Evolutionary conservation across 352 stramenopile species (phyloP), one percentile per base, ranked within the genome.

Genomic region (Phytophthora pinifolia): DNA sequence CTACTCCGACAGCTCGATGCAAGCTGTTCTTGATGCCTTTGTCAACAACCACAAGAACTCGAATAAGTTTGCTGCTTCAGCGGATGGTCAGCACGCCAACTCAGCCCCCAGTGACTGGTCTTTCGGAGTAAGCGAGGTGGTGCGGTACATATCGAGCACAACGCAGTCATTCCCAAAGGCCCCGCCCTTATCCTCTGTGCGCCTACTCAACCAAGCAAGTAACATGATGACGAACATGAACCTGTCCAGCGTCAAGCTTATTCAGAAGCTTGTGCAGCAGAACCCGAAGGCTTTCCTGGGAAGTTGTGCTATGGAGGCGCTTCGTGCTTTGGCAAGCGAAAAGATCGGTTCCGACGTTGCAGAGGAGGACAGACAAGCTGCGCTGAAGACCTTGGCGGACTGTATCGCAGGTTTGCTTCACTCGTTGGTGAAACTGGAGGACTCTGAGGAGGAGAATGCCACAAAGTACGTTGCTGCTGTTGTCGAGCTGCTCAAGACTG

Each of bases 91-190:
- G 29, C 79, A 87, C 34, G 75, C 79, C 1, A 70, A 86, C 41
- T 83, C 72, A 9, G 79, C 82, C 0, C 79, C 82, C 0, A 86
- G 72, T 20, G 72, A 88, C 42, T 92, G 83, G 83, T 89, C 78
- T 17, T 83, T 90, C 47, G 83, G 83, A 18, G 79, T 92, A 20
- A 79, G 67, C 27, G 79, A 89, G 31, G 56, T 89, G 0, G 61
- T 90, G 32, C 63, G 65, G 4, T 79, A 79, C 48, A 48, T 89
- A 22, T 78, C 74, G 1, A 74, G 62, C 37, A 76, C 51, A 14
- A 50, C 62, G 0, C 62, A 69, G 14, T 64, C 71, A n/a, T 83
- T 76, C 49, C 79, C 79, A 6, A 79, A 80, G 46, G 37, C 76
- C 12, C 35, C 62, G 12, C 76, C 76, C 6, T 51, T 89, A 10